Base-by-base conservation (phyloP, 805 yeast species). In the Schizosaccharomyces osmophilus region DNA sequence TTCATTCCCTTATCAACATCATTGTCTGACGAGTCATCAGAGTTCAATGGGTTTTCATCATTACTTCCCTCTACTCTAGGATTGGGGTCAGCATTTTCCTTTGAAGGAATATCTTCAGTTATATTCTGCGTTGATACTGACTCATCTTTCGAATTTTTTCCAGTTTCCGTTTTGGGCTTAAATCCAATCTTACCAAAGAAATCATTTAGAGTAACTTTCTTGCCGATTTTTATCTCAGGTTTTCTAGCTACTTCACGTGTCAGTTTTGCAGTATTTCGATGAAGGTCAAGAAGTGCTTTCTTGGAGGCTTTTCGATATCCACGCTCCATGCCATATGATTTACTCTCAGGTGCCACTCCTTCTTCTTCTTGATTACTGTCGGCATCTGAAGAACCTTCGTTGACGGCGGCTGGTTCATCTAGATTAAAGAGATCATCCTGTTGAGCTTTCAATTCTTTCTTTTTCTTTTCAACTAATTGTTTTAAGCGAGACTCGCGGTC, bases 231-330 rank as follows among this genome's bases (percentile, higher is more conserved):
- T 4, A 32, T 19, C 11, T 57, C 42, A 11, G 60, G 60, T 22
- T 36, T 22, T 9, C 31, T 19, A 11, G n/a, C 42, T 41, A 45
- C 31, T 61, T 64, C 62, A 55, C 67, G 48, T 9, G 61, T 63
- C 15, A 65, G 59, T 11, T 66, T 62, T 19, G 64, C 65, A 13
- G 64, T 59, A 36, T 65, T 66, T 32, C 54, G 48, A 39, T 61
- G 60, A 61, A 65, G 62, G 45, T 65, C 65, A 39, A 62, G 63
- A 39, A 63, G n/a, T 2, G 67, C 67, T 32, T 64, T 65, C 45
- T 62, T 63, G 41, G 64, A 61, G 2, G 66, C 65, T n/a, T 36
- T 41, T 29, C 60, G 60, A 41, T 19, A 22, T 1, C 36, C 29
- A 19, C 59, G 31, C 5, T 55, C 36, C 26, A 24, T 19, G 4